Evolutionary conservation across 345 rosid species (phyloP).

Genomic region (Salix caprea): DNA sequence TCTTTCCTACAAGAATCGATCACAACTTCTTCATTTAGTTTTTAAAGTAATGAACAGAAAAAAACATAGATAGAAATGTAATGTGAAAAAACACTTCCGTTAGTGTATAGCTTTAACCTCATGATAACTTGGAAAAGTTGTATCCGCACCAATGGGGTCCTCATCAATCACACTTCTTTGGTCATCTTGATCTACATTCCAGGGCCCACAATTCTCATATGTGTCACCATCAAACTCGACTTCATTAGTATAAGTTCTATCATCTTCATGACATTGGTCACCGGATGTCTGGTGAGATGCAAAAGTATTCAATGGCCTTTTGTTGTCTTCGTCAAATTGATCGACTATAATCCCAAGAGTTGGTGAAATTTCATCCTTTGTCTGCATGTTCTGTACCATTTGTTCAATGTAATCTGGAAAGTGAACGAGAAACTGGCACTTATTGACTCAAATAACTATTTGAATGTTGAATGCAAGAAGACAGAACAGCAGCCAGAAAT

Average conservation of each 20-base stretch:
- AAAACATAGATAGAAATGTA: neutral
- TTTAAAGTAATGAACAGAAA: conserved; percentile 1
- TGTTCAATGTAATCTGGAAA: conserved; percentile 62
- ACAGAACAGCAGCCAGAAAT: neutral
- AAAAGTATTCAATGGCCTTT: conserved; percentile 50
- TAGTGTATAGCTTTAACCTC: conserved; percentile 45
- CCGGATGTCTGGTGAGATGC: conserved; percentile 37
- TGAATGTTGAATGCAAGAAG: neutral
- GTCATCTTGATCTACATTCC: conserved; percentile 51
- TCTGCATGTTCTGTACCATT: conserved; percentile 59
- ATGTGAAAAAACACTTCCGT: neutral
- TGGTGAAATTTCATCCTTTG: conserved; percentile 73
- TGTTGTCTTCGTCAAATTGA: conserved; percentile 70
- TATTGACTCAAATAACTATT: neutral
- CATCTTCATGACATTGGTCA: conserved; percentile 29
- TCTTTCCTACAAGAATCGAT: conserved; percentile 44
- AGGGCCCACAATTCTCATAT: conserved; percentile 45
- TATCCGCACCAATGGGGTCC: conserved; percentile 38
- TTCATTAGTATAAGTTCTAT: conserved; percentile 32
- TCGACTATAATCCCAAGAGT: conserved; percentile 52
- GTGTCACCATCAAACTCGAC: conserved; percentile 43
- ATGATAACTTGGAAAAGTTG: conserved; percentile 43
- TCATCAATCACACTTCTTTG: conserved; percentile 47
- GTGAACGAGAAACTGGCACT: conserved; percentile 6
- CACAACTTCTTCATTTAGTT: neutral